phyloP scores from a whole-genome alignment of 345 rosid genomes.

The Syzygium aromaticum region DNA sequence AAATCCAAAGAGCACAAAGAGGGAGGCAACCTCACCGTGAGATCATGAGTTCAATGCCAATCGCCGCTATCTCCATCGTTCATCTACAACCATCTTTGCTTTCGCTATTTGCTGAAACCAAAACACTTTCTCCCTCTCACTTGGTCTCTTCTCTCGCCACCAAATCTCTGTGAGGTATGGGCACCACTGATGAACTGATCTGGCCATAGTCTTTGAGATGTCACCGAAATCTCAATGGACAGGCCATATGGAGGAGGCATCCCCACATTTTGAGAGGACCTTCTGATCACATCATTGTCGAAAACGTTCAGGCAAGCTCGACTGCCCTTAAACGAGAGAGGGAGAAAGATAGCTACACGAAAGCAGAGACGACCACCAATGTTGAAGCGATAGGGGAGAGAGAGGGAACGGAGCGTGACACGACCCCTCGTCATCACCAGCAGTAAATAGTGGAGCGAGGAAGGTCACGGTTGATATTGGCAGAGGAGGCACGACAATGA shows the following conservation, averaged over 20 bases:
- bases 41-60: not conserved
- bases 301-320: not conserved
- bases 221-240: not conserved
- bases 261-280: not conserved
- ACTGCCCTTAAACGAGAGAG: not conserved
- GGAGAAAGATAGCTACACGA: not conserved
- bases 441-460: too few relatives aligned
- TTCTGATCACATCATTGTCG: accelerated
- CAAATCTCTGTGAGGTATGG: not conserved
- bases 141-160: not conserved
- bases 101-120: not conserved
- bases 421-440: too few relatives aligned
- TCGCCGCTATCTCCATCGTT: not conserved
- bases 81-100: not conserved
- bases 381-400: too few relatives aligned
- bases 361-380: too few relatives aligned
- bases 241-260: not conserved
- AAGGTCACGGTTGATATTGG: too few relatives aligned
- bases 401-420: too few relatives aligned
- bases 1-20: not conserved
- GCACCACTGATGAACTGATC: not conserved
- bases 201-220: not conserved
- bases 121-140: not conserved
- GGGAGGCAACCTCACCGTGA: not conserved
- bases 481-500: too few relatives aligned